Conservation (phyloP, 371 early-diverging fungal species). For the Mucor indicus region DNA sequence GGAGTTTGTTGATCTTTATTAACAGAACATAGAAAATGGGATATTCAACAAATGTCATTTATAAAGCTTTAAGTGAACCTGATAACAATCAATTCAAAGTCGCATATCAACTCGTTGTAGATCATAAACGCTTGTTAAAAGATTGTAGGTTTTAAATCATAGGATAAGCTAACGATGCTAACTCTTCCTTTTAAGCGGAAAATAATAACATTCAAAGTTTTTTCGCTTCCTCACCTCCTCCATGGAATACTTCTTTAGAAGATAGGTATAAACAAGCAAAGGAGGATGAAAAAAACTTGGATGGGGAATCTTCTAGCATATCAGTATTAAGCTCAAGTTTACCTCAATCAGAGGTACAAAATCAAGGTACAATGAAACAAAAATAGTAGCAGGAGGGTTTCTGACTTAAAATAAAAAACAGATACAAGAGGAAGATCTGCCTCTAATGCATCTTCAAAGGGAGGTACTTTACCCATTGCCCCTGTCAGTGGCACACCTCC, state of each 20-base stretch:
- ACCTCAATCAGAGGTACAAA: conserved; percentile 43
- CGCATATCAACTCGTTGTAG: conserved; percentile 89
- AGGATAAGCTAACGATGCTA: not conserved
- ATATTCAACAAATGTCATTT: conserved; percentile 65
- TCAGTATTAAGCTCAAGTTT: conserved; percentile 65
- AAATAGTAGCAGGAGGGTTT: too few relatives aligned
- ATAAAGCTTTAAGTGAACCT: conserved; percentile 67
- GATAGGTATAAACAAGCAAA: conserved; percentile 15
- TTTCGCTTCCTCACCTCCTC: conserved; percentile 64
- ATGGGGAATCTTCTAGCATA: conserved; percentile 58
- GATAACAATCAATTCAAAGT: conserved; percentile 92
- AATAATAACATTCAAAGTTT: conserved; percentile 60
- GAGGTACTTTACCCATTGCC: conserved; percentile 24
- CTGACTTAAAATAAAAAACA: not conserved
- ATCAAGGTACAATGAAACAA: too few relatives aligned
- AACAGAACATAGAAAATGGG: conserved; percentile 78
- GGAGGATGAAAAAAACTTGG: conserved; percentile 15
- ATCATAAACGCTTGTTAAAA: conserved; percentile 73
- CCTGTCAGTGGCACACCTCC: conserved; percentile 43
- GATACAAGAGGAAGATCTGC: conserved; percentile 19
- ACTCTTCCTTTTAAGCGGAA: conserved; percentile 15
- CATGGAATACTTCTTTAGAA: conserved; percentile 55
- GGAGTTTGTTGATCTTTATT: too few relatives aligned
- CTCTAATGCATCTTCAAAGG: conserved; percentile 16
- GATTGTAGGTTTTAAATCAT: conserved; percentile 50